Conservation (phyloP, 331 rosid species). For the Dryas integrifolia region DNA sequence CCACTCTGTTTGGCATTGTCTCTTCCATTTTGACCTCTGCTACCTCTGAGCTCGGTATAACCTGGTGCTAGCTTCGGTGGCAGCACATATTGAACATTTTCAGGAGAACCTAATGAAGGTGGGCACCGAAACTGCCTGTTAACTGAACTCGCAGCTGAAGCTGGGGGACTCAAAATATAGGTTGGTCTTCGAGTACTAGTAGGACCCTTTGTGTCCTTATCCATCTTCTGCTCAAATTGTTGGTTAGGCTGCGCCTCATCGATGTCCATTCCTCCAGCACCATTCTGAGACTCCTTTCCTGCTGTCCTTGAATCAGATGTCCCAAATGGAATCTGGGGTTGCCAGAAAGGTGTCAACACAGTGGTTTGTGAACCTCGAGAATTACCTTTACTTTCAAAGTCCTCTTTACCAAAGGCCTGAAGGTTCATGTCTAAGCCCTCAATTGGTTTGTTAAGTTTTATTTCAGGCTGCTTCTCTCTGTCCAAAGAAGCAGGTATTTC, state of each 20-base stretch:
- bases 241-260: constrained; percentile 35
- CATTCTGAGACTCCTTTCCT: constrained; percentile 36
- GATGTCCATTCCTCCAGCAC: constrained; percentile 51
- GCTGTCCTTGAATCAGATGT: constrained; percentile 25
- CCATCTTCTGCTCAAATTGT: constrained; percentile 43
- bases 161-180: constrained; percentile 44
- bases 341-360: constrained; percentile 43
- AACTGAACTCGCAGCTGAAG: constrained; percentile 35
- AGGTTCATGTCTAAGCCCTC: constrained; percentile 50
- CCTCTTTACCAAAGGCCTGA: constrained; percentile 52
- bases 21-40: constrained; percentile 19
- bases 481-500: constrained; percentile 48
- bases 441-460: constrained; percentile 43
- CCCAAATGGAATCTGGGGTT: constrained; percentile 48
- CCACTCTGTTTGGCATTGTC: constrained; percentile 26
- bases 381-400: constrained; percentile 48
- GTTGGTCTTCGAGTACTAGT: constrained; percentile 32
- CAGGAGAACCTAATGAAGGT: constrained; percentile 37
- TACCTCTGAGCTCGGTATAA: constrained; percentile 36
- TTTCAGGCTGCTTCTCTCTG: constrained; percentile 58
- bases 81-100: constrained; percentile 37
- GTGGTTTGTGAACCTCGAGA: constrained; percentile 34
- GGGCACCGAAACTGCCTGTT: constrained; percentile 39
- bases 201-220: constrained; percentile 34
- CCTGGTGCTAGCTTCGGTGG: constrained; percentile 44